Percentiles rank a stretch among this genome's conserved stretches.
phyloP scores from a whole-genome alignment of 768 basidiomycete genomes.

The Amanita exitialis region DNA sequence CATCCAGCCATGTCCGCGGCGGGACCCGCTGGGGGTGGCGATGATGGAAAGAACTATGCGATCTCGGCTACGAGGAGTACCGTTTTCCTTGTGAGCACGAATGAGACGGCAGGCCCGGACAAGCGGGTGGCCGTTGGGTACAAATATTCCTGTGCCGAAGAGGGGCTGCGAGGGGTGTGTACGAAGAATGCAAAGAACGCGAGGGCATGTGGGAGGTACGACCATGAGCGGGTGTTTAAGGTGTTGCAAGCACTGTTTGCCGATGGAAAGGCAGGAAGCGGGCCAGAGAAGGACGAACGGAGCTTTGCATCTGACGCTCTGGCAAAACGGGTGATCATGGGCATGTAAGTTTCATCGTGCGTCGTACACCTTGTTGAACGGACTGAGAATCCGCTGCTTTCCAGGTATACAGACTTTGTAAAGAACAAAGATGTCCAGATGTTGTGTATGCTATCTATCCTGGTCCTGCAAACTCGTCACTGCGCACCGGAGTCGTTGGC shows the following conservation, averaged over 20 bases:
- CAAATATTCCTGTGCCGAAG: slow-evolving; percentile 25
- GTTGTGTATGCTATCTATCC: slow-evolving; percentile 65
- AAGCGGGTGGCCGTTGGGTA: slow-evolving; percentile 55
- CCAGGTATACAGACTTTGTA: slow-evolving; percentile 30
- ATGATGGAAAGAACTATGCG: slow-evolving; percentile 30
- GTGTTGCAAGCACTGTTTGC: slow-evolving; percentile 40
- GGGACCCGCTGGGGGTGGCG: slow-evolving; percentile 15
- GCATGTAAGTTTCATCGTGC: slow-evolving; percentile 30
- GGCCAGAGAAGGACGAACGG: slow-evolving; percentile 2
- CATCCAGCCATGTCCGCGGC: slow-evolving; percentile 4
- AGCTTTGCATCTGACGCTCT: slow-evolving; percentile 20
- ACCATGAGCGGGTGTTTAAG: slow-evolving; percentile 63
- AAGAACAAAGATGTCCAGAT: slow-evolving; percentile 65
- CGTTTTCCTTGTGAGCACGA: slow-evolving; percentile 45
- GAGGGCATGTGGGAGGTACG: slow-evolving; percentile 45
- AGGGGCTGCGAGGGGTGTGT: slow-evolving; percentile 36
- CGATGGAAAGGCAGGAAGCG: slow-evolving; percentile 10
- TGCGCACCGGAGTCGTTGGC: slow-evolving; percentile 8
- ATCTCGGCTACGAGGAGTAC: slow-evolving; percentile 41
- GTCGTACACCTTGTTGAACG: not conserved
- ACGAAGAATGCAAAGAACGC: slow-evolving; percentile 52
- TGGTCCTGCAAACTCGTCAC: slow-evolving; percentile 44
- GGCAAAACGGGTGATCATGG: slow-evolving; percentile 29
- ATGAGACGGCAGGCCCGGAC: slow-evolving; percentile 41
- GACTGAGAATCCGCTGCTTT: not conserved